Evolutionary conservation across 176 grass and related monocot genomes (phyloP), one percentile per base, ranked within the genome.

Genomic region (Aegilops umbellulata): DNA sequence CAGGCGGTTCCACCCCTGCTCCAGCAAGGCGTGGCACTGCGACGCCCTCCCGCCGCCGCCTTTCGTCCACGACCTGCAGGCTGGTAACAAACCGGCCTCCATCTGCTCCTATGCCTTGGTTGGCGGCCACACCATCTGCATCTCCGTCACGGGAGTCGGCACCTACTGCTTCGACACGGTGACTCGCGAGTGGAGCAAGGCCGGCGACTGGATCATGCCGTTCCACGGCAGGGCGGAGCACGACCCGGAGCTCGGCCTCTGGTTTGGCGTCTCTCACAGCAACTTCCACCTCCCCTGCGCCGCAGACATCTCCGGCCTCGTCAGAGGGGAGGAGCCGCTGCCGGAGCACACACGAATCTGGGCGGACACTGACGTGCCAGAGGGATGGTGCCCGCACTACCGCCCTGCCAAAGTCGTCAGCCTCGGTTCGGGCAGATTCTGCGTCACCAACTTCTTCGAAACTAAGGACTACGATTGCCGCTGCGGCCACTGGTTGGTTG

Each of bases 141-240:
- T 86, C 15, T 86, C 84, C 5, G 13, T 15, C 1, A 1, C 7
- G 3, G 76, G 36, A 4, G 7, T 32, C 0, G 84, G 65, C 65
- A 86, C 76, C 51, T 80, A 72, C 27, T 72, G 84, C 51, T 58
- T 86, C 0, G 53, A 80, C 65, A 80, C 51, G 3, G 36, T 16
- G 11, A 34, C 4, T 8, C 25, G 11, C 12, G 23, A 61, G 6
- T 80, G 58, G 77, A 27, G 10, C 16, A 10, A 65, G 2, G 25
- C 23, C 12, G 62, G 39, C 11, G 25, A 44, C 1, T 65, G 61
- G 39, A 2, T 4, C 1, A 44, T 81, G 19, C 62, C 79, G 1
- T 81, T 81, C 62, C 1, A 2, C 0, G 62, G 79, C 17, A 46
- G 31, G 25, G 61, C 79, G 3, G 62, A 67, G 10, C 39, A 32